Evolutionary conservation across 495 filamentous ascomycete species (phyloP), one percentile per base, ranked within the genome.

Genomic region (Neurospora pannonica): DNA sequence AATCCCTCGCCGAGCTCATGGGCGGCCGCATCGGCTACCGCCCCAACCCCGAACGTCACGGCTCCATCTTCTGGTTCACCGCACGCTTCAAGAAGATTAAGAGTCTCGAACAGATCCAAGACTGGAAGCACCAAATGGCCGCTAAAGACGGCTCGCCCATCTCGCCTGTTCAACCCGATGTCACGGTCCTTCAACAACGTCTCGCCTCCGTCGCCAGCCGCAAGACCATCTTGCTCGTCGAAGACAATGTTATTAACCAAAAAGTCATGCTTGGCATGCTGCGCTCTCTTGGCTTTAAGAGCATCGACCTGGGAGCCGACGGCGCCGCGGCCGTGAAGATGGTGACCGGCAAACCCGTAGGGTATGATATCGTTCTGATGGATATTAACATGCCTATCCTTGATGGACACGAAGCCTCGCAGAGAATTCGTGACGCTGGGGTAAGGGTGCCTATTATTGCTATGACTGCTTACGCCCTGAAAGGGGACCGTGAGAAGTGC

Each of bases 1-100:
- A 90, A 43, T 92, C 93, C 71, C 85, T 96, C 4, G 87, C 90
- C 37, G 88, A 85, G 48, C 78, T 95, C 72, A 94, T 95, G 91
- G 87, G 87, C 54, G 93, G 93, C 7, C 83, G 84, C 5, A 91
- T 96, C 67, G 80, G 84, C 1, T 86, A 89, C 73, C 83, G 83
- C 4, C 83, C 87, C 0, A 91, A 91, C 72, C 84, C 85, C 1
- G 82, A 84, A 2, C 83, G 80, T 1, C 79, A 78, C 3, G 90
- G 90, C 5, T 90, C 88, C 78, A 75, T 89, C 6, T 92, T 91
- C 74, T 90, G 88, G 88, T 86, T 91, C 40, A 87, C 86, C 0
- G 83, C 83, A 5, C 85, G 84, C 24, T 85, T 91, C 78, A 80
- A 79, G 37, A 87, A 87, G 72, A 79, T 86, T 38, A 78, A 79